Conservation (phyloP, 768 basidiomycete species). For the Boletus reticulatus region DNA sequence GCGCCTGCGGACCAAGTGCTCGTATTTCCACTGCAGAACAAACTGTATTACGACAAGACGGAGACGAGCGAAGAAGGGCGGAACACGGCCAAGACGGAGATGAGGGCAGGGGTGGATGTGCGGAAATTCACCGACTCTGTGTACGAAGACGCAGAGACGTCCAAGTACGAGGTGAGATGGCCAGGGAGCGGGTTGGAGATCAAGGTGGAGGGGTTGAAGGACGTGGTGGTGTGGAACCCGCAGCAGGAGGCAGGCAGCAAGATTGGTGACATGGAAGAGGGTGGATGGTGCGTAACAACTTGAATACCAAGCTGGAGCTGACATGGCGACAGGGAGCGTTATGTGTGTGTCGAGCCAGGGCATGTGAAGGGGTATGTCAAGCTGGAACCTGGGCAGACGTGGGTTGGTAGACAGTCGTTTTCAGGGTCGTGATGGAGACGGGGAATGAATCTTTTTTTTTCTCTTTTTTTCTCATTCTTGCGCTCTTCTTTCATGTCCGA, state of each 20-base stretch:
- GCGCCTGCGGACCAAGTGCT: constrained; percentile 58
- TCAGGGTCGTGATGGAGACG: constrained; percentile 35
- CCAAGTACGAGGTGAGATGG: constrained; percentile 57
- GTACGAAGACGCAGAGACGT: constrained; percentile 58
- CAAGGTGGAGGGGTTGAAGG: constrained; percentile 55
- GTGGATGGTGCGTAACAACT: constrained; percentile 66
- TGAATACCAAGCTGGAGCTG: not conserved
- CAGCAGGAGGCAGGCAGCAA: constrained; percentile 61
- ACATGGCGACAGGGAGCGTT: constrained; percentile 60
- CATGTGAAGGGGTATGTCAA: constrained; percentile 69
- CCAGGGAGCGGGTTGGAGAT: constrained; percentile 54
- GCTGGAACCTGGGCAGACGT: constrained; percentile 62
- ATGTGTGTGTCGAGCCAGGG: constrained; percentile 92
- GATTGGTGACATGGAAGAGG: constrained; percentile 87
- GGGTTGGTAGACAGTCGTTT: constrained; percentile 76
- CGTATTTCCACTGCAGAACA: constrained; percentile 61
- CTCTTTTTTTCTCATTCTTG: not conserved
- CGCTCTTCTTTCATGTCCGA: not conserved
- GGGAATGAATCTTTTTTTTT: not conserved
- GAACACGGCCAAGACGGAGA: constrained; percentile 52
- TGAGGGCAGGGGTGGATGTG: constrained; percentile 65
- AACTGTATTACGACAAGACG: constrained; percentile 80
- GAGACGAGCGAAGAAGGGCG: constrained; percentile 51
- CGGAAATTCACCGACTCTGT: constrained; percentile 68
- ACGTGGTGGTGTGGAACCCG: constrained; percentile 97